These are phyloP conservation scores for Diaporthe longicolla DNA, from an alignment of 2,329 filamentous ascomycete species.

Conservation along the genomic window DNA sequence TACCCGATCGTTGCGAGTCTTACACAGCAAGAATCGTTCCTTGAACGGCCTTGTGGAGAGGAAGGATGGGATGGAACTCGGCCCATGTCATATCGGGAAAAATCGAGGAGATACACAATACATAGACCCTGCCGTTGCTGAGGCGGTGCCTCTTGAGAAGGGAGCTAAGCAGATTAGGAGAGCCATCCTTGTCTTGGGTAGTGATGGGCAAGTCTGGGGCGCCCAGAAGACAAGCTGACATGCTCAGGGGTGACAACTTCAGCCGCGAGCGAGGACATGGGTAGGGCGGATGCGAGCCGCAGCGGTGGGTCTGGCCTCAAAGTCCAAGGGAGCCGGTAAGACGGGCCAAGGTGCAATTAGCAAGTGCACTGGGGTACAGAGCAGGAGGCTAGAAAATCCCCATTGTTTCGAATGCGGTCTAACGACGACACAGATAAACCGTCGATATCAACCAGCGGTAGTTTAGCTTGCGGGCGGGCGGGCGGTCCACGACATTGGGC, in stretches of 20 bases:
- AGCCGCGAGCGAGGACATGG: slow-evolving; percentile 39
- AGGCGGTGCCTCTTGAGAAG: slow-evolving; percentile 30
- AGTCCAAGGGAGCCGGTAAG: slow-evolving; percentile 8
- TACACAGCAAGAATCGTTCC: slow-evolving; percentile 13
- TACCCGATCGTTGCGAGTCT: not conserved
- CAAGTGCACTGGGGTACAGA: slow-evolving; percentile 17
- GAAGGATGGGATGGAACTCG: slow-evolving; percentile 28
- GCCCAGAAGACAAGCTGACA: slow-evolving; percentile 31
- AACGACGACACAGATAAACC: slow-evolving; percentile 28
- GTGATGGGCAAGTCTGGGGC: slow-evolving; percentile 38
- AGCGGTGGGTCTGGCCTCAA: slow-evolving; percentile 10
- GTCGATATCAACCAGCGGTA: not conserved
- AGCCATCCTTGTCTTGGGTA: slow-evolving; percentile 29
- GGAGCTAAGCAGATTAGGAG: slow-evolving; percentile 20
- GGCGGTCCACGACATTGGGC: slow-evolving; percentile 9
- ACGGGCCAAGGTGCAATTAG: slow-evolving; percentile 21
- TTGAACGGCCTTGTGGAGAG: slow-evolving; percentile 4
- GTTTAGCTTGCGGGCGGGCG: not conserved
- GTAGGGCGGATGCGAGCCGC: slow-evolving; percentile 29
- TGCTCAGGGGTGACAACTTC: slow-evolving; percentile 31
- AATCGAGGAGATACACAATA: slow-evolving; percentile 29
- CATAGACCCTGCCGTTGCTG: slow-evolving; percentile 10
- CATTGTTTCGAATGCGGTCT: slow-evolving; percentile 32
- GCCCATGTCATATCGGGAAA: slow-evolving; percentile 34
- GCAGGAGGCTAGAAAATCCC: slow-evolving; percentile 27